Conservation (phyloP, 2,329 filamentous ascomycete genomes). For the Sporothrix schenckii region DNA sequence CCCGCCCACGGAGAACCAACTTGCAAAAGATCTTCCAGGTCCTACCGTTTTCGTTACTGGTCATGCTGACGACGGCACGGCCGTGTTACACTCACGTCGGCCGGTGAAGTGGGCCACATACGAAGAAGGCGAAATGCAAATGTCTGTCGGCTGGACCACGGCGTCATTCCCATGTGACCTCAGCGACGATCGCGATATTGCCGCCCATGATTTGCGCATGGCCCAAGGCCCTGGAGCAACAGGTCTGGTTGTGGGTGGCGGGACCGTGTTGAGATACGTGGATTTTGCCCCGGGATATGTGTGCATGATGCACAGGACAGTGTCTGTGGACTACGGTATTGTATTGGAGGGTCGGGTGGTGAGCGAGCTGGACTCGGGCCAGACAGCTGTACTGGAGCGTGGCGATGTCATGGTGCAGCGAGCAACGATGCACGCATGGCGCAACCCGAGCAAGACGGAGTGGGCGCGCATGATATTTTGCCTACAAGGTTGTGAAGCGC, state of each 20-base stretch:
- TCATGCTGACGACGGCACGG: conserved; percentile 34
- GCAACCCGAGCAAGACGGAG: conserved; percentile 51
- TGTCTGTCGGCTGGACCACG: conserved; percentile 37
- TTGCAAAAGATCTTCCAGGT: conserved; percentile 31
- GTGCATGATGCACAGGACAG: conserved; percentile 42
- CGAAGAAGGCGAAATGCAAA: conserved; percentile 31
- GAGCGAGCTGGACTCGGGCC: conserved; percentile 36
- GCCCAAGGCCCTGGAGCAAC: conserved; percentile 28
- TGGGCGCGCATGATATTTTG: conserved; percentile 54
- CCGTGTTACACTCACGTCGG: conserved; percentile 35
- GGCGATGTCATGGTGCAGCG: conserved; percentile 48
- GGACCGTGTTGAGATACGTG: conserved; percentile 39
- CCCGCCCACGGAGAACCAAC: conserved; percentile 6
- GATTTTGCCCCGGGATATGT: conserved; percentile 42
- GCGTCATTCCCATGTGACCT: conserved; percentile 34
- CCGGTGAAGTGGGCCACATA: conserved; percentile 32
- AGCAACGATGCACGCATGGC: conserved; percentile 58
- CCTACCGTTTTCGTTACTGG: conserved; percentile 35
- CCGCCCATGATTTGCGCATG: conserved; percentile 34
- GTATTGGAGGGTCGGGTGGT: conserved; percentile 36
- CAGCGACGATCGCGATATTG: conserved; percentile 35
- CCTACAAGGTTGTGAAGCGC: conserved; percentile 45
- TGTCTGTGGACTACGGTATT: conserved; percentile 38
- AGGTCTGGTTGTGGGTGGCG: conserved; percentile 35
- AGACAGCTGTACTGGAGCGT: conserved; percentile 32